Percentiles rank a stretch among this genome's conserved stretches.
Evolutionary conservation across 2,329 filamentous ascomycete genomes (phyloP).

Genomic region (Neofusicoccum cordaticola): DNA sequence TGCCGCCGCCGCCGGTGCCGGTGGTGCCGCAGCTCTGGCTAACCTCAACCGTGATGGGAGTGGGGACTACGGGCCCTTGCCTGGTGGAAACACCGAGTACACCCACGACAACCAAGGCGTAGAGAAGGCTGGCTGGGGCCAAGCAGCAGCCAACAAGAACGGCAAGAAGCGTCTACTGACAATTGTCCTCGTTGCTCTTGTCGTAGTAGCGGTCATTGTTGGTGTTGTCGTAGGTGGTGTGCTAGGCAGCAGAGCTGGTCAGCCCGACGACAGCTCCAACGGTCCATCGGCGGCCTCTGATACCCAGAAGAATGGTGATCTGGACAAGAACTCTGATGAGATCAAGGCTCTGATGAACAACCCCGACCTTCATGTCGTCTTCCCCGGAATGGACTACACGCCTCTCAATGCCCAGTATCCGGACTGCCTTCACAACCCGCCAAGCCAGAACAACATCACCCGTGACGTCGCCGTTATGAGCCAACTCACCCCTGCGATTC

Average conservation of each 20-base stretch:
- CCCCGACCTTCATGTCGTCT: conserved; percentile 80
- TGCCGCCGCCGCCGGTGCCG: conserved; percentile 42
- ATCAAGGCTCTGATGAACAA: conserved; percentile 83
- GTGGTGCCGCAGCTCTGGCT: conserved; percentile 23
- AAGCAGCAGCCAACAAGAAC: conserved; percentile 54
- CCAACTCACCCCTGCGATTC: conserved; percentile 82
- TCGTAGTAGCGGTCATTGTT: conserved; percentile 69
- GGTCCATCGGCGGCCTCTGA: conserved; percentile 50
- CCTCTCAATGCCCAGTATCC: conserved; percentile 89
- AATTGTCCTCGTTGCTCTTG: conserved; percentile 62
- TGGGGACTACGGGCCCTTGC: conserved; percentile 59
- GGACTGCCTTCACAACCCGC: conserved; percentile 70
- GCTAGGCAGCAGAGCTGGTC: conserved; percentile 50
- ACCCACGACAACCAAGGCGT: conserved; percentile 2
- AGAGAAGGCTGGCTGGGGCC: conserved; percentile 67
- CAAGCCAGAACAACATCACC: conserved; percentile 92
- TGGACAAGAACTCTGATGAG: conserved; percentile 70
- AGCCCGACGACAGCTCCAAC: conserved; percentile 26
- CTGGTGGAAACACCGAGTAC: conserved; percentile 27
- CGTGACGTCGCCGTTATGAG: conserved; percentile 86
- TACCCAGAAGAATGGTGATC: conserved; percentile 61
- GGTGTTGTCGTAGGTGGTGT: conserved; percentile 73
- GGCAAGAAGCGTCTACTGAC: conserved; percentile 69
- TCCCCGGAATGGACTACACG: conserved; percentile 93
- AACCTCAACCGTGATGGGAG: conserved; percentile 32